Base-by-base conservation (phyloP, 176 grass and related monocot genomes). In the Alloteropsis semialata region DNA sequence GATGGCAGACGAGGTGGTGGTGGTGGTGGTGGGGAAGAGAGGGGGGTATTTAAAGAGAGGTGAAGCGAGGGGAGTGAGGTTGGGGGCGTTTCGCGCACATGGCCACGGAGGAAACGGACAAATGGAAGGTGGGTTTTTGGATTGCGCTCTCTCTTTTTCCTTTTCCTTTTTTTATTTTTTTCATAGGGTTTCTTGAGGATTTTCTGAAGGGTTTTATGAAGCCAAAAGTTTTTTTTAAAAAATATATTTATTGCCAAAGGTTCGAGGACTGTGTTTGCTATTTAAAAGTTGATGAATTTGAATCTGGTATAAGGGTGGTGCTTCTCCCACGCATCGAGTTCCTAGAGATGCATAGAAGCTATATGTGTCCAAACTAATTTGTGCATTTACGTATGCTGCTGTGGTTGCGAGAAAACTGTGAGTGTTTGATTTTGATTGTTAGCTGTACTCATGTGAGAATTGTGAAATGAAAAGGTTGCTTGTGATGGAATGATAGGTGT, bases 81-180 rank as follows among this genome's bases (percentile, higher is more conserved):
- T 74, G 82, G 86, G 22, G 42, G 13, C 60, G 86, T 41, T 72
- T 92, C 65, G 29, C 0, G 81, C 86, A 88, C 90, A 92, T 88
- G 82, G 29, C 6, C 19, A 0, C 37, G 60, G 53, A 38, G 25
- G 39, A 61, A 72, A 10, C 29, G 75, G 62, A 84, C 45, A 72
- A 72, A 24, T 21, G 29, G 29, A 56, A 71, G 53, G 22, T 11
- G 63, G 13, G 63, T 62, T 51, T 56, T 58, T 70, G 65, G 78
- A 58, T 58, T 44, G 12, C 25, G 59, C 50, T 21, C 48, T 0
- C 18, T 21, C 22, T 55, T 17, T 1, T 30, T 5, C 55, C 0
- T 9, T 73, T 54, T 16, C 37, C 6, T n/a, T 3, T 49, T 30
- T 21, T 22, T 3, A 21, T 37, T 29, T 2, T 18, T 18, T 8